These are phyloP conservation scores for Arxiozyma heterogenica DNA, from an alignment of 1,139 yeast genomes.

Conservation along the genomic window DNA sequence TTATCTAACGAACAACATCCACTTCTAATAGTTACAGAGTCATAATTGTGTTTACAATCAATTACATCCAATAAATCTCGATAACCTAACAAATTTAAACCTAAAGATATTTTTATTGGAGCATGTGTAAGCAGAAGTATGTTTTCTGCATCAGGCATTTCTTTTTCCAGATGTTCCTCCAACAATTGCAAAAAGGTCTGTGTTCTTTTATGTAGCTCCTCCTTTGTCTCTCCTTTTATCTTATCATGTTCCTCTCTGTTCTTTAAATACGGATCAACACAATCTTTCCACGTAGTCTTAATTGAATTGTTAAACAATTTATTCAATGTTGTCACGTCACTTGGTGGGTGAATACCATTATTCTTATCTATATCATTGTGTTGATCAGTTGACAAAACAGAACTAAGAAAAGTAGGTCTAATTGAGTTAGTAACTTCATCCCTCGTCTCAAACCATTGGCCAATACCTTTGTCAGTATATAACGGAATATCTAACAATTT, in stretches of 20 bases:
- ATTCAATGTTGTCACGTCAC: conserved; percentile 39
- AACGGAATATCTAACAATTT: conserved; percentile 47
- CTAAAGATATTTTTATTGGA: conserved; percentile 72
- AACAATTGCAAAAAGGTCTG: conserved; percentile 42
- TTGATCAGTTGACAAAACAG: not conserved
- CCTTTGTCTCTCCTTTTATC: conserved; percentile 43
- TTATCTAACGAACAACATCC: conserved; percentile 54
- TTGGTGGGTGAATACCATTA: conserved; percentile 50
- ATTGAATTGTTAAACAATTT: conserved; percentile 44
- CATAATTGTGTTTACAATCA: conserved; percentile 31
- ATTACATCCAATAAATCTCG: conserved; percentile 25
- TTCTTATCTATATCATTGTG: not conserved
- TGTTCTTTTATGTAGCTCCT: conserved; percentile 52
- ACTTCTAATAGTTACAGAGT: conserved; percentile 42
- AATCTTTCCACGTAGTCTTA: conserved; percentile 38
- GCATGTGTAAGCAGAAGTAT: conserved; percentile 71
- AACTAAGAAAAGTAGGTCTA: not conserved
- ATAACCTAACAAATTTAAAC: conserved; percentile 53
- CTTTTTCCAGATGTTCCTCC: conserved; percentile 42
- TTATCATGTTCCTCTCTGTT: conserved; percentile 48
- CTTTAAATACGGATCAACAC: conserved; percentile 24
- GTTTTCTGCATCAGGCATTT: conserved; percentile 46
- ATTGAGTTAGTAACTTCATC: not conserved
- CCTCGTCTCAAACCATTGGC: conserved; percentile 50
- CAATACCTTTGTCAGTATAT: conserved; percentile 61